A percentile compares a stretch with the other conserved stretches of the same genome.
Evolutionary conservation across 2,329 filamentous ascomycete species (phyloP).

Genomic region (Periconia sp.): DNA sequence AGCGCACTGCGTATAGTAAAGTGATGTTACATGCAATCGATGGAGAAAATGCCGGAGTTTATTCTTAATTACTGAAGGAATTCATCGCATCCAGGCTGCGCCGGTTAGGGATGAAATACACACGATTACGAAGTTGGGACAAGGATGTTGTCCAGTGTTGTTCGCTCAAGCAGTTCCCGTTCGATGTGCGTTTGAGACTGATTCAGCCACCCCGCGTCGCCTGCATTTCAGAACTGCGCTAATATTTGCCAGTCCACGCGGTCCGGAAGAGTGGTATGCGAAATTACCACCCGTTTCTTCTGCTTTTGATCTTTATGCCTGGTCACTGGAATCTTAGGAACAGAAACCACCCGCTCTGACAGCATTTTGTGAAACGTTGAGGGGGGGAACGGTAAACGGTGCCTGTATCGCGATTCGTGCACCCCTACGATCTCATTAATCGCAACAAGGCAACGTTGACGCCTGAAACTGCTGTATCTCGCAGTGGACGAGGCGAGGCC

Average conservation of each 20-base stretch:
- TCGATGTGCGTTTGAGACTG: conserved; percentile 39
- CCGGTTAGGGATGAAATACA: conserved; percentile 1
- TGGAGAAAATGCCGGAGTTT: not conserved
- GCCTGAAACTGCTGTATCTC: not conserved
- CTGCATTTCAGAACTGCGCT: conserved; percentile 14
- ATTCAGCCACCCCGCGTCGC: conserved; percentile 23
- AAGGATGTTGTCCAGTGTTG: conserved; percentile 20
- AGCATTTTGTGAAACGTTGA: not conserved
- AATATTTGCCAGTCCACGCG: conserved; percentile 13
- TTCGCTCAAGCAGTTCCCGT: conserved; percentile 36
- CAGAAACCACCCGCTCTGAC: not conserved
- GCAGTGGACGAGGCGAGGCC: not conserved
- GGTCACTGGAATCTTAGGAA: not conserved
- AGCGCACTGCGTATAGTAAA: not conserved
- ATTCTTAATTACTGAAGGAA: not conserved
- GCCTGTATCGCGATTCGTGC: no score
- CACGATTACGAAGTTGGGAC: conserved; percentile 12
- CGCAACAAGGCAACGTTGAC: no score
- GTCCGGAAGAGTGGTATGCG: conserved; percentile 24
- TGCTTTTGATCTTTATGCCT: conserved; percentile 9
- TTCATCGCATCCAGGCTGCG: not conserved
- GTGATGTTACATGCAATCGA: conserved; percentile 12
- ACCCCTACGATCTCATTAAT: no score
- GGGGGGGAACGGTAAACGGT: not conserved
- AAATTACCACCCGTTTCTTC: conserved; percentile 18